These are phyloP conservation scores for Populus hybrid DNA, from an alignment of 441 rosid species.

Conservation along the genomic window DNA sequence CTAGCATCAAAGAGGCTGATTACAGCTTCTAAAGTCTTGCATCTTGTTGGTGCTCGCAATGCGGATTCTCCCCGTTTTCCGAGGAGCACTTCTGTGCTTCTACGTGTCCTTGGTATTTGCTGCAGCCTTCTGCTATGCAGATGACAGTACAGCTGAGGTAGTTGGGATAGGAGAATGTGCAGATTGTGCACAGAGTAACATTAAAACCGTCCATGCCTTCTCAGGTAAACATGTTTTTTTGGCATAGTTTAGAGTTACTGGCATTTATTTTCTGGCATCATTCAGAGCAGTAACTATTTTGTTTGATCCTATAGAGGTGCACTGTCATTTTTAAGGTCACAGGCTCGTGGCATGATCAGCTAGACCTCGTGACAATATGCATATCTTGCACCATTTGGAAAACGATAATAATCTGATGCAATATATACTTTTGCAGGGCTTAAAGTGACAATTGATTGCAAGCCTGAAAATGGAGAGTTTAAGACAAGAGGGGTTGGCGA, in stretches of 20 bases:
- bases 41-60: constrained; percentile 25
- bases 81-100: constrained; percentile 46
- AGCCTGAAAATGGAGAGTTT: constrained; percentile 45
- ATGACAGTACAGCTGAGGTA: constrained; percentile 31
- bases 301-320: background rate
- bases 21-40: background rate
- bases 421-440: constrained; percentile 43
- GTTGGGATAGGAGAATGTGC: constrained; percentile 63
- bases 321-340: background rate
- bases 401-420: background rate
- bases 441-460: constrained; percentile 67
- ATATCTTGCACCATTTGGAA: background rate
- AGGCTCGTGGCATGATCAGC: background rate
- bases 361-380: background rate
- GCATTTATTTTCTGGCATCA: background rate
- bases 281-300: background rate
- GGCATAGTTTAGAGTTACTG: background rate
- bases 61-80: constrained; percentile 41
- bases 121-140: constrained; percentile 31
- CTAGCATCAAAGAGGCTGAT: background rate
- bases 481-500: constrained; percentile 50
- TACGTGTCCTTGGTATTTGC: constrained; percentile 26
- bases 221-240: constrained; percentile 38
- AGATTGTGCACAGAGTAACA: constrained; percentile 43
- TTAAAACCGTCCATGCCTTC: constrained; percentile 45